Percentiles rank a stretch among this genome's conserved stretches.
These are phyloP conservation scores for Pouteria campechiana DNA, from an alignment of 179 eudicot species.

Conservation along the genomic window DNA sequence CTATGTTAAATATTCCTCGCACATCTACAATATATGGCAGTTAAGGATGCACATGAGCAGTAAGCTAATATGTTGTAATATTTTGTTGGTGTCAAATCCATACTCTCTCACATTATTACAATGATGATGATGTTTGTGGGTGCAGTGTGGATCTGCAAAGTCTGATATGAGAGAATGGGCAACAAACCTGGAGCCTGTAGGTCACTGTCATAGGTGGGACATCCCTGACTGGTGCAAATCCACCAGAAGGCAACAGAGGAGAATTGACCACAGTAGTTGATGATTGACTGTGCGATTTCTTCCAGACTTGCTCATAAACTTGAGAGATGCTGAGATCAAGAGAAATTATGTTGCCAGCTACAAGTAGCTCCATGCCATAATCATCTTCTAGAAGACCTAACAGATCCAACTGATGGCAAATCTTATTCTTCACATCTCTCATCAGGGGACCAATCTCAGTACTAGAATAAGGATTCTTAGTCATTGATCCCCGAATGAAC, in stretches of 20 bases:
- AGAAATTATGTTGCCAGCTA: conserved; percentile 93
- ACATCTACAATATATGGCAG: no score
- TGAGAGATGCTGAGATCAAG: conserved; percentile 86
- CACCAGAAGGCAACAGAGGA: conserved; percentile 43
- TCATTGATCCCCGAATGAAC: conserved; percentile 98
- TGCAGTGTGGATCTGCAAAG: no score
- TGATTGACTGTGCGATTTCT: conserved; percentile 71
- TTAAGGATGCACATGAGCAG: no score
- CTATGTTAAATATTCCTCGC: no score
- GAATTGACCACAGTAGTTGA: conserved; percentile 39
- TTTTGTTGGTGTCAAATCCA: no score
- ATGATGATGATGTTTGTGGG: no score
- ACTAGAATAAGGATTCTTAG: conserved; percentile 97
- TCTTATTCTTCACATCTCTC: conserved; percentile 99
- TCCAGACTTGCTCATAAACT: conserved; percentile 98
- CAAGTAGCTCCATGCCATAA: conserved; percentile 95
- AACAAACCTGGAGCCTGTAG: conserved; percentile 91
- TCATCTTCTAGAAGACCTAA: conserved; percentile 95
- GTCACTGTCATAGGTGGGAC: conserved; percentile 97
- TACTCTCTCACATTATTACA: no score
- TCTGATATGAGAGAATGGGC: no score
- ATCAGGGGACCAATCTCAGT: conserved; percentile 93
- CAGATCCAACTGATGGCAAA: conserved; percentile 89
- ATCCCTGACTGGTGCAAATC: conserved; percentile 51
- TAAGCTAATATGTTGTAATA: no score